phyloP scores from a whole-genome alignment of 768 basidiomycete genomes.

The Calocybe gangraenosa region DNA sequence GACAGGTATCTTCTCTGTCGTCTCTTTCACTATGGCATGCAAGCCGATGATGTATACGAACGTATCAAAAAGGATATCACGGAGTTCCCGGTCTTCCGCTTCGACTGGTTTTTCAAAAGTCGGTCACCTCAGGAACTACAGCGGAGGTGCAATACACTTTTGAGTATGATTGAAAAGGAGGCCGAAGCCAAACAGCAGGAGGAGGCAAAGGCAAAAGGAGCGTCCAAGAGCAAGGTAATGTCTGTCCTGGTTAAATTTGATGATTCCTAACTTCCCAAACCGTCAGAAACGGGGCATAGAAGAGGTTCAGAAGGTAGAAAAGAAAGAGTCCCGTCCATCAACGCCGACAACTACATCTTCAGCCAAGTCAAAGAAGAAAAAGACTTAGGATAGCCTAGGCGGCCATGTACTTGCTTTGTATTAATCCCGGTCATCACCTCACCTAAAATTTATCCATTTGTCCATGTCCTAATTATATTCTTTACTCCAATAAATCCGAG shows the following conservation, averaged over 20 bases:
- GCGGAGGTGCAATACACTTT: conserved; percentile 80
- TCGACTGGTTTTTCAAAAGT: conserved; percentile 98
- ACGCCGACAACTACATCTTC: conserved; percentile 50
- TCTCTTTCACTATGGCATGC: conserved; percentile 86
- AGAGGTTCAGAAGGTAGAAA: conserved; percentile 48
- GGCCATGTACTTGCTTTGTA: neutral
- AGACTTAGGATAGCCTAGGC: conserved; percentile 33
- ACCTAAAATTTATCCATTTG: no score
- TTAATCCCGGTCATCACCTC: no score
- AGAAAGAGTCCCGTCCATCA: conserved; percentile 56
- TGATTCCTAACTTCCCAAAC: conserved; percentile 1
- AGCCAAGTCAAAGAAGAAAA: conserved; percentile 69
- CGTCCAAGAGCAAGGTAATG: conserved; percentile 60
- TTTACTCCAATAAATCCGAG: no score
- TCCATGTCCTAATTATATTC: no score
- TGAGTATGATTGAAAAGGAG: conserved; percentile 93
- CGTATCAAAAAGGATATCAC: conserved; percentile 94
- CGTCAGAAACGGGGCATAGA: conserved; percentile 69
- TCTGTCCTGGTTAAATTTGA: neutral
- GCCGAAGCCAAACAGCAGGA: conserved; percentile 65
- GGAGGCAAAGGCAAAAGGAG: conserved; percentile 57
- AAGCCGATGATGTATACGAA: conserved; percentile 87
- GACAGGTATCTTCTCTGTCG: conserved; percentile 93
- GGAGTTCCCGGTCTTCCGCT: conserved; percentile 95
- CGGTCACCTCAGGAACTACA: conserved; percentile 86